Evolutionary conservation across 345 rosid genomes (phyloP).

Genomic region (Salix caprea): DNA sequence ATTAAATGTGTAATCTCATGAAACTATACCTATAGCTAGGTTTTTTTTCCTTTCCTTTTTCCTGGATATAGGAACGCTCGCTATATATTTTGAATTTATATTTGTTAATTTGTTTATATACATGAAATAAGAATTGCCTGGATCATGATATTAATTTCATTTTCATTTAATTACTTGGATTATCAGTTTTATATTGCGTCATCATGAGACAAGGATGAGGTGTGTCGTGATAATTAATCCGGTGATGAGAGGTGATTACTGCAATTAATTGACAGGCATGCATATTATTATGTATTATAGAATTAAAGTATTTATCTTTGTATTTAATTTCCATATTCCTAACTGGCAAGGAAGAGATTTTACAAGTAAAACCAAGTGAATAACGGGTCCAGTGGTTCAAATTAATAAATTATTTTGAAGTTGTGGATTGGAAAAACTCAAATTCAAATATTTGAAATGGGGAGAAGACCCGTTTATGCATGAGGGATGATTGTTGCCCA

Average conservation of each 20-base stretch:
- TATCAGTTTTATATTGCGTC: background rate
- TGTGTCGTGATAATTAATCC: background rate
- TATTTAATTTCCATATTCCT: background rate
- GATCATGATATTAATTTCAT: background rate
- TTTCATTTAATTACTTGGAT: background rate
- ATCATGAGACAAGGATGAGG: conserved; percentile 9
- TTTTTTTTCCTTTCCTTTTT: background rate
- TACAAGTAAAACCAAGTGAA: background rate
- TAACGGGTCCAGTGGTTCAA: background rate
- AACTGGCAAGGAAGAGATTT: background rate
- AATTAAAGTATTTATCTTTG: background rate
- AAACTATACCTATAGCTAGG: background rate
- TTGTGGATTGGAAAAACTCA: background rate
- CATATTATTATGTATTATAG: background rate
- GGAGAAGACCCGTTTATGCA: background rate
- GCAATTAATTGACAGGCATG: background rate
- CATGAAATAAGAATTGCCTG: background rate
- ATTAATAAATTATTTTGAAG: background rate
- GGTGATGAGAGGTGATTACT: background rate
- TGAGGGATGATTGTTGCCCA: background rate
- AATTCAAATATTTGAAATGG: background rate
- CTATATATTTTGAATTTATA: background rate
- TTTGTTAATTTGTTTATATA: conserved; percentile 11
- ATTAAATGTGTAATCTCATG: background rate
- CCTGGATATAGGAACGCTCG: background rate